Percentiles rank a stretch among this genome's conserved stretches.
These are phyloP conservation scores for Geotrichum cucujoidarum DNA, from an alignment of 1,139 yeast species.

Conservation along the genomic window DNA sequence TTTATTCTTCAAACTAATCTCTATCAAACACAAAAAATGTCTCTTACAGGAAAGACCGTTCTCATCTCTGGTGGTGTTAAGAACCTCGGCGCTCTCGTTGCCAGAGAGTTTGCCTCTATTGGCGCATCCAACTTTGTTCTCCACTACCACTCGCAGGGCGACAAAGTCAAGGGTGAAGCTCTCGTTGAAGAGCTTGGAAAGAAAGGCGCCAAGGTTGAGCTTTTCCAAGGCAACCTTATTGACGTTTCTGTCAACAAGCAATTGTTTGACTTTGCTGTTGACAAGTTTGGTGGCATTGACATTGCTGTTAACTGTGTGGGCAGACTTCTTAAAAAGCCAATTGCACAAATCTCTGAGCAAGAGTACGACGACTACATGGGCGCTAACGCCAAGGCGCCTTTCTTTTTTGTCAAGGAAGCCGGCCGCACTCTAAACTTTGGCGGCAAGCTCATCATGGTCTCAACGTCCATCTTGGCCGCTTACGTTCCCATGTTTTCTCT, in stretches of 20 bases:
- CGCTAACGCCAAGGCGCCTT: conserved; percentile 56
- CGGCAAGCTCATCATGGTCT: conserved; percentile 54
- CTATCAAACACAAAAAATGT: background rate
- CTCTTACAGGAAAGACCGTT: conserved; percentile 45
- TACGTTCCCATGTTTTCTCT: conserved; percentile 53
- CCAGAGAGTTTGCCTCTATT: conserved; percentile 49
- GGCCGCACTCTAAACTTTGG: conserved; percentile 46
- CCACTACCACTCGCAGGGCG: conserved; percentile 49
- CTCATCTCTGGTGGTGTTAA: conserved; percentile 65
- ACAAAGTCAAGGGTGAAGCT: conserved; percentile 40
- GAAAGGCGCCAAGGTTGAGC: conserved; percentile 42
- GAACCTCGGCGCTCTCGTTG: conserved; percentile 57
- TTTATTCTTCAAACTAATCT: background rate
- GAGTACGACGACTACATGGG: conserved; percentile 54
- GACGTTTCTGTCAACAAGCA: conserved; percentile 42
- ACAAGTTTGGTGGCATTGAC: conserved; percentile 46
- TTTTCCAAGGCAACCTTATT: conserved; percentile 46
- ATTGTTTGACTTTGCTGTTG: conserved; percentile 46
- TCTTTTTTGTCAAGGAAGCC: conserved; percentile 57
- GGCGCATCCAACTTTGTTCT: conserved; percentile 52
- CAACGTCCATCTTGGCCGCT: conserved; percentile 63
- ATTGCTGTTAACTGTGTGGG: conserved; percentile 66
- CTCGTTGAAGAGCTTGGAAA: conserved; percentile 41
- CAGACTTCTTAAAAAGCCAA: conserved; percentile 57
- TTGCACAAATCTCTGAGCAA: conserved; percentile 45